Evolutionary conservation across 1,284 basidiomycete species (phyloP).

Genomic region (Trametes sp.): DNA sequence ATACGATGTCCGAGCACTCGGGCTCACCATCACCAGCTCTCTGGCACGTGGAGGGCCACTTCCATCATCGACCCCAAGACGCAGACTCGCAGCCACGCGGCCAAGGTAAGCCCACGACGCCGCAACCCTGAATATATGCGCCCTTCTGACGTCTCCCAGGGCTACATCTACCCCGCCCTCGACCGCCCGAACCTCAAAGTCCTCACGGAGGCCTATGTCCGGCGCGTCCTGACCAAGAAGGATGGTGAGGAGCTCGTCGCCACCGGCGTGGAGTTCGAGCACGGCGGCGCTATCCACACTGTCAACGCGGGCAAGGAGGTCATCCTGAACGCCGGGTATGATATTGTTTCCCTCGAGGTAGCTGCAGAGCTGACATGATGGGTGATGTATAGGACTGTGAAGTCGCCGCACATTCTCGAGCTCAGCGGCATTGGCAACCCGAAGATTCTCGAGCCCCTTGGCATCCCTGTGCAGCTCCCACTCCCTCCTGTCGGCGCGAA

Average conservation of each 20-base stretch:
- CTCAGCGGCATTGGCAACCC: constrained; percentile 49
- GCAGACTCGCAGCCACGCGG: constrained; percentile 19
- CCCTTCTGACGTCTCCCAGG: constrained; percentile 16
- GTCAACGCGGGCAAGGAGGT: constrained; percentile 46
- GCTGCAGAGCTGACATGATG: background rate
- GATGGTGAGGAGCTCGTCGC: constrained; percentile 33
- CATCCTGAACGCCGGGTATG: constrained; percentile 45
- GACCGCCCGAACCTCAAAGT: constrained; percentile 33
- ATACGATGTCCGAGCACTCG: no score
- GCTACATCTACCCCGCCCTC: constrained; percentile 28
- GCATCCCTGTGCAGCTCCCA: constrained; percentile 43
- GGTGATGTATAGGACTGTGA: constrained; percentile 35
- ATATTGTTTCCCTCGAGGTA: no score
- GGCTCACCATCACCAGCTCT: background rate
- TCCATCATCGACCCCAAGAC: constrained; percentile 9
- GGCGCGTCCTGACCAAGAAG: constrained; percentile 20
- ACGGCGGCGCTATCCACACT: constrained; percentile 33
- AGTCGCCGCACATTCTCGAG: constrained; percentile 44
- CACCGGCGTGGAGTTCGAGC: constrained; percentile 45
- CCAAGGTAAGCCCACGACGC: constrained; percentile 14
- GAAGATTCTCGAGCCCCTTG: constrained; percentile 39
- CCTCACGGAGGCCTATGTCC: constrained; percentile 29
- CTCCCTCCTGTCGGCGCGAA: constrained; percentile 48
- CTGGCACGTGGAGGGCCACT: background rate
- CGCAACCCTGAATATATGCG: background rate